Evolutionary conservation across 805 yeast genomes (phyloP).

Genomic region (Myxozyma monticola): DNA sequence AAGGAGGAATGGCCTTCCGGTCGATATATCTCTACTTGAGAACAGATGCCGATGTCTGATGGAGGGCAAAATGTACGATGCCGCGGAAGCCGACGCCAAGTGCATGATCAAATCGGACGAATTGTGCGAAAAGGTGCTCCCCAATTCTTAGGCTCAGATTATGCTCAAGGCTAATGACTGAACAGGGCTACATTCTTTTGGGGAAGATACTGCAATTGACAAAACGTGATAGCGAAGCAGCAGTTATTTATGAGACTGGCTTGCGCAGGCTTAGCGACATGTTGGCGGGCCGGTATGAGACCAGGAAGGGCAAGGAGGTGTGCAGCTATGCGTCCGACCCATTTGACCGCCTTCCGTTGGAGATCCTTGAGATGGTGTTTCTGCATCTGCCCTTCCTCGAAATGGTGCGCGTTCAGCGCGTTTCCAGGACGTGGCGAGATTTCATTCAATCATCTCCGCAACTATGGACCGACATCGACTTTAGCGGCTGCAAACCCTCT

Average conservation of each 20-base stretch:
- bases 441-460: not conserved
- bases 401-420: constrained; percentile 2
- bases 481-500: constrained; percentile 1
- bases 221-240: constrained; percentile 6
- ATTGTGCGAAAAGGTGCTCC: constrained; percentile 2
- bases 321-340: too few species aligned
- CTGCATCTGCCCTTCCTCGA: constrained; percentile 6
- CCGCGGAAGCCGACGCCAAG: constrained; percentile 7
- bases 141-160: not conserved
- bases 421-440: constrained; percentile 8
- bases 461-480: constrained; percentile 16
- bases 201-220: constrained; percentile 9
- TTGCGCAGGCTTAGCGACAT: constrained; percentile 2
- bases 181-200: constrained; percentile 12
- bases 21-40: not conserved
- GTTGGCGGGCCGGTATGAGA: too few species aligned
- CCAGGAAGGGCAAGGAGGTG: too few species aligned
- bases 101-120: constrained; percentile 6
- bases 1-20: constrained; percentile 2
- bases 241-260: constrained; percentile 3
- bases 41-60: constrained; percentile 7
- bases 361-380: constrained; percentile 10
- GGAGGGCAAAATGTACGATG: not conserved
- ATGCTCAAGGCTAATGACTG: not conserved
- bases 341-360: constrained; percentile 9